phyloP scores from a whole-genome alignment of 208 protist species.

The Crithidia thermophila region DNA sequence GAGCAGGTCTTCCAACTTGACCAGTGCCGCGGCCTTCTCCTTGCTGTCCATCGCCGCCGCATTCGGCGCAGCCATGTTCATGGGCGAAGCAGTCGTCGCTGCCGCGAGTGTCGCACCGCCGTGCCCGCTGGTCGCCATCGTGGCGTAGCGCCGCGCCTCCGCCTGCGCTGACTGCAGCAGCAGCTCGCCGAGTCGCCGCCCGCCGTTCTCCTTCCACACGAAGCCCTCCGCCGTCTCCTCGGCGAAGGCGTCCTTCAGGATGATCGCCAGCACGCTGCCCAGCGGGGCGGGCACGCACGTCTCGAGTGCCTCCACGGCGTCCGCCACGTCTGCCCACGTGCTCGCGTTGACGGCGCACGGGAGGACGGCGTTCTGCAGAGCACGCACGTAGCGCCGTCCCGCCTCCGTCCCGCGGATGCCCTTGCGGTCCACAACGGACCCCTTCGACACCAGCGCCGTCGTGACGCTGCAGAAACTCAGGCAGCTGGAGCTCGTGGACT shows the following conservation, averaged over 20 bases:
- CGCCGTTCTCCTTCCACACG: conserved; percentile 55
- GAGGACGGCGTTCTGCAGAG: conserved; percentile 18
- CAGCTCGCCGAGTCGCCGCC: conserved; percentile 45
- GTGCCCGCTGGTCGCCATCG: conserved; percentile 3
- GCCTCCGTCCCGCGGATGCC: conserved; percentile 36
- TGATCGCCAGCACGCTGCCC: conserved; percentile 37
- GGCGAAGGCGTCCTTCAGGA: conserved; percentile 49
- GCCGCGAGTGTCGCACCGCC: background rate
- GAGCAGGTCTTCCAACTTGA: conserved; percentile 62
- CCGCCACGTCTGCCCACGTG: conserved; percentile 9
- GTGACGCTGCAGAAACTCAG: conserved; percentile 29
- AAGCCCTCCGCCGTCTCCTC: conserved; percentile 30
- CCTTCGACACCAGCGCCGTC: conserved; percentile 32
- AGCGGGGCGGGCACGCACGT: conserved; percentile 26
- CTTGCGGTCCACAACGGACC: conserved; percentile 29
- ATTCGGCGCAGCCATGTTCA: conserved; percentile 4
- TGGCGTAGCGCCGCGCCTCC: conserved; percentile 6
- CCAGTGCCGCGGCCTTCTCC: conserved; percentile 33
- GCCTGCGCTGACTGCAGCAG: conserved; percentile 32
- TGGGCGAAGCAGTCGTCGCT: conserved; percentile 10
- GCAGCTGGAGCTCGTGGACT: conserved; percentile 14
- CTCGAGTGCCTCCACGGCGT: conserved; percentile 26
- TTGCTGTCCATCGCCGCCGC: conserved; percentile 1
- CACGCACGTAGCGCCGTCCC: conserved; percentile 31
- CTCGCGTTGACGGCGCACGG: conserved; percentile 33